Percentiles rank a stretch among this genome's conserved stretches.
Evolutionary conservation across 768 basidiomycete species (phyloP).

Genomic region (Lanmaoa rubissima): DNA sequence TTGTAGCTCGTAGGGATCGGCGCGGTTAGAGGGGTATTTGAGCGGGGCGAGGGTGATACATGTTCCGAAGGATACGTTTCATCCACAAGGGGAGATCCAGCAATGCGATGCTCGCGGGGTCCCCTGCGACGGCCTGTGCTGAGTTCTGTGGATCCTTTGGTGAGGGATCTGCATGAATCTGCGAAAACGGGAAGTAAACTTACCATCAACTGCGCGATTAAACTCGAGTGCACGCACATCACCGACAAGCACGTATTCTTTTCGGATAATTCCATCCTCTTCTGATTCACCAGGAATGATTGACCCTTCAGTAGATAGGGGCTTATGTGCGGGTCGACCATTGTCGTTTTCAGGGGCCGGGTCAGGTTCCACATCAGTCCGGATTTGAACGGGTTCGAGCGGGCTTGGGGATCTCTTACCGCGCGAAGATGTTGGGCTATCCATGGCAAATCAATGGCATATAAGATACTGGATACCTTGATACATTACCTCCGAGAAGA

Average conservation of each 20-base stretch:
- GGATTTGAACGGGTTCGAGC: constrained; percentile 14
- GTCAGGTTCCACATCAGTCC: constrained; percentile 11
- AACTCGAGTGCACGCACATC: constrained; percentile 90
- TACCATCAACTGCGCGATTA: constrained; percentile 88
- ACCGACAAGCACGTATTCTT: constrained; percentile 93
- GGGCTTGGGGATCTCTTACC: constrained; percentile 15
- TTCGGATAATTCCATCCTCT: constrained; percentile 73
- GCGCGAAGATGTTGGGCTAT: constrained; percentile 17
- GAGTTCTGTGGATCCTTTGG: constrained; percentile 49
- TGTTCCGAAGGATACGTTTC: constrained; percentile 40
- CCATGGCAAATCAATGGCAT: neutral
- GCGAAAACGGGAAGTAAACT: constrained; percentile 21
- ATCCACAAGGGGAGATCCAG: constrained; percentile 50
- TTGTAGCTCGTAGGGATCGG: constrained; percentile 28
- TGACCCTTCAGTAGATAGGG: constrained; percentile 56
- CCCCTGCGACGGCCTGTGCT: constrained; percentile 56
- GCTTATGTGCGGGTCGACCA: constrained; percentile 16
- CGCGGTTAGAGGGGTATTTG: constrained; percentile 25
- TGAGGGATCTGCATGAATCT: constrained; percentile 9
- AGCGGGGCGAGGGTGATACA: constrained; percentile 24
- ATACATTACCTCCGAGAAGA: constrained; percentile 24
- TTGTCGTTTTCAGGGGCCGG: constrained; percentile 11
- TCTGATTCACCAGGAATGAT: constrained; percentile 81
- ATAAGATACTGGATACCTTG: neutral
- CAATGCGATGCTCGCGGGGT: constrained; percentile 52